Percentiles rank a stretch among this genome's conserved stretches.
phyloP scores from a whole-genome alignment of 2,329 filamentous ascomycete species.

The Lachnellula hyalina region DNA sequence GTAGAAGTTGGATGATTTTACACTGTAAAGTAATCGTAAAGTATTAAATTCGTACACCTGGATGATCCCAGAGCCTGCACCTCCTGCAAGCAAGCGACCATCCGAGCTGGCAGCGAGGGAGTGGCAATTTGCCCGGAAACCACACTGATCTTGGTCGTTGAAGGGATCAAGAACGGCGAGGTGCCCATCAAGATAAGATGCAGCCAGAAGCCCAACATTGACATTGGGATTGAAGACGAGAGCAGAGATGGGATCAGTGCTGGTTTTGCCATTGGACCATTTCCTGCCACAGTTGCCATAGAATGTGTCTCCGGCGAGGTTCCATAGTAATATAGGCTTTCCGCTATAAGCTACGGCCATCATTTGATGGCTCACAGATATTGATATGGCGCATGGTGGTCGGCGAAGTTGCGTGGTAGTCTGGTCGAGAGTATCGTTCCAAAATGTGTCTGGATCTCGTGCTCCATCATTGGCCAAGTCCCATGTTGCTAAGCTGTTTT shows the following conservation, averaged over 20 bases:
- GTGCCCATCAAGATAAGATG: constrained; percentile 17
- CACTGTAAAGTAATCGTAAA: constrained; percentile 27
- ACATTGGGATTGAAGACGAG: constrained; percentile 28
- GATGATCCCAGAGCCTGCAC: constrained; percentile 22
- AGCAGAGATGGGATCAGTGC: constrained; percentile 26
- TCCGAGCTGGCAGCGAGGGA: constrained; percentile 22
- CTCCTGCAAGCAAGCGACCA: constrained; percentile 25
- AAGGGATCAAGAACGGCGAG: constrained; percentile 13
- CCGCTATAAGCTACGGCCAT: constrained; percentile 32
- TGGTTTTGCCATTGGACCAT: constrained; percentile 28
- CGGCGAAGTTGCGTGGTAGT: constrained; percentile 9
- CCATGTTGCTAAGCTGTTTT: constrained; percentile 29
- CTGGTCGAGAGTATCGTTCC: constrained; percentile 20
- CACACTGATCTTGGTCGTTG: constrained; percentile 1
- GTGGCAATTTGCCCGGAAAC: constrained; percentile 7
- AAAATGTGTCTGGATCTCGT: constrained; percentile 15
- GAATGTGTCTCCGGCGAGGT: constrained; percentile 30
- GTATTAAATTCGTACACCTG: constrained; percentile 28
- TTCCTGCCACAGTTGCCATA: constrained; percentile 34
- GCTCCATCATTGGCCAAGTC: constrained; percentile 20
- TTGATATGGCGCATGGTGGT: constrained; percentile 23
- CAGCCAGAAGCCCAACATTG: constrained; percentile 10
- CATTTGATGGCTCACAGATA: constrained; percentile 30
- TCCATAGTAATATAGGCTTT: constrained; percentile 33
- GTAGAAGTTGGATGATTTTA: constrained; percentile 17